These are phyloP conservation scores for Camellia lanceoleosa DNA, from an alignment of 148 eudicot genomes.

Conservation along the genomic window DNA sequence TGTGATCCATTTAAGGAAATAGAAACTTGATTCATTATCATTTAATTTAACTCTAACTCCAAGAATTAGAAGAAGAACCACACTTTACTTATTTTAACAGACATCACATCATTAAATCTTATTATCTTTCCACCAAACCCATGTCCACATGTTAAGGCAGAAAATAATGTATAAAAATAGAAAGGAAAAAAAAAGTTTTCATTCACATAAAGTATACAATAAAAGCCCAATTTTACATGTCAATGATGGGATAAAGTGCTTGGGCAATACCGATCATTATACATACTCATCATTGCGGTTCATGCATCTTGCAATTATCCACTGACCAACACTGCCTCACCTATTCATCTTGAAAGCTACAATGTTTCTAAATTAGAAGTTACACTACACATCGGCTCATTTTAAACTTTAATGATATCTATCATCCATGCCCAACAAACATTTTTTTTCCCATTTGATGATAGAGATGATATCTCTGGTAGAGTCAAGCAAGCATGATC, in stretches of 20 bases:
- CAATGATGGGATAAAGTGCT: neutral
- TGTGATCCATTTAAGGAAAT: neutral
- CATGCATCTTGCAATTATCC: neutral
- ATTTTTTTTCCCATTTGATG: neutral
- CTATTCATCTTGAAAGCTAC: neutral
- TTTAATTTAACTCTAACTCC: neutral
- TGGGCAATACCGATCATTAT: neutral
- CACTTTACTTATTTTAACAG: neutral
- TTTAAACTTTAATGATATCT: neutral
- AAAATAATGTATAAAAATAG: neutral
- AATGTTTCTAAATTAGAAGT: neutral
- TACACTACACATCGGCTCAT: neutral
- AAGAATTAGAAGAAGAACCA: neutral
- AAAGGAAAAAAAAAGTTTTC: no score
- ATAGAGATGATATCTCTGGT: neutral
- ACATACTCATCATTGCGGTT: neutral
- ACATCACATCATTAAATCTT: neutral
- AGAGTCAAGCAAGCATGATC: neutral
- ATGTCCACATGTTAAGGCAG: constrained; percentile 3
- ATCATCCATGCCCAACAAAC: neutral
- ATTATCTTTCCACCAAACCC: neutral
- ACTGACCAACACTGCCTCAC: no score
- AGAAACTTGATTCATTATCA: neutral
- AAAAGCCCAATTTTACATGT: neutral
- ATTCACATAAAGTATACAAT: neutral